Evolutionary conservation across 306 rosid genomes (phyloP), one percentile per base, ranked within the genome.

Genomic region (Cercis canadensis): DNA sequence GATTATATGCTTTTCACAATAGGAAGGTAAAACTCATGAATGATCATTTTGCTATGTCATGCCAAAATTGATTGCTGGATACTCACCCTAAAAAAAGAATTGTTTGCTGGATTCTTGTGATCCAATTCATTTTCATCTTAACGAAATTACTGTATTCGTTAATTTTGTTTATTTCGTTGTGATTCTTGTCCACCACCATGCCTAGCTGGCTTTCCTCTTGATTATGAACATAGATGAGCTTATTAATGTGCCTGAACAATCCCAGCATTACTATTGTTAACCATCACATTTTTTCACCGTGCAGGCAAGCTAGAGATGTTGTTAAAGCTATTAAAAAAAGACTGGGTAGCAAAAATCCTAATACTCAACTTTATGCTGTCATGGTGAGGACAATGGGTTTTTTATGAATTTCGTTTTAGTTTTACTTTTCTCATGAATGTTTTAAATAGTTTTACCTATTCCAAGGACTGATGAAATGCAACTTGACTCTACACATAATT

Each of bases 311-410:
- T 73, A 87, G 77, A 75, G 97, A 87, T 53, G 90, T 77, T 62
- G 80, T 88, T 17, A 93, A 93, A 84, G 93, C 89, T 53, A 87
- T 93, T 39, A 93, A 93, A 78, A 93, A 93, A 76, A 83, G 81
- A 51, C 43, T 93, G 80, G 89, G 92, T 5, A 90, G 92, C 70
- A 93, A 93, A 81, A 84, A 82, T 58, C 72, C 83, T 41, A 81
- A 85, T 65, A 34, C 92, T 60, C 98, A 90, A 76, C 90, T 90
- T 60, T 90, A 84, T 70, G 84, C 97, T 17, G 94, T 88, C 53
- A 70, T 87, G 90, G 98, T 93, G 75, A 87, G 92, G 70, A 58
- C 72, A 69, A 73, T 53, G 57, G 50, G 57, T 68, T 60, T 11
- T 8, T 56, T 65, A 51, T 36, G 39, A 24, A 16, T 52, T 55